Evolutionary conservation across 1,284 basidiomycete genomes (phyloP).

Genomic region (Neonothopanus nambi): DNA sequence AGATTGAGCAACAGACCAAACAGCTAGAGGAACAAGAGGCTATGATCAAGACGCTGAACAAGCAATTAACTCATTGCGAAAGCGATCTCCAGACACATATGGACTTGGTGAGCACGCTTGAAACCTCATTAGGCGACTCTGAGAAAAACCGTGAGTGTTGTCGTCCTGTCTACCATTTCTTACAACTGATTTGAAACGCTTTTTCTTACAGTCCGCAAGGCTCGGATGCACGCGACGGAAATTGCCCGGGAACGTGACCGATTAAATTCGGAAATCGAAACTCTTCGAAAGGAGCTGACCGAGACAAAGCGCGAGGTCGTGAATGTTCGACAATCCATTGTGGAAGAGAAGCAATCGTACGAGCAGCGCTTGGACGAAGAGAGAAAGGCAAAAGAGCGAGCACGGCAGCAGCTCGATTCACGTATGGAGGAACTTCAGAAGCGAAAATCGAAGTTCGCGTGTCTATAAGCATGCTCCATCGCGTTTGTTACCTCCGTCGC

Average conservation of each 20-base stretch:
- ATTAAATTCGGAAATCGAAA: conserved; percentile 61
- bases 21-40: conserved; percentile 81
- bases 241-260: conserved; percentile 81
- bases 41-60: conserved; percentile 91
- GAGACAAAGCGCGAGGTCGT: conserved; percentile 79
- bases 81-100: conserved; percentile 89
- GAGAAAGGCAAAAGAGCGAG: conserved; percentile 78
- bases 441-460: conserved; percentile 85
- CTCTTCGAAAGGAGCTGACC: conserved; percentile 67
- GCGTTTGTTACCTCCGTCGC: conserved; percentile 3
- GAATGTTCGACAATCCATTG: conserved; percentile 73
- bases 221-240: conserved; percentile 87
- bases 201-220: conserved; percentile 71
- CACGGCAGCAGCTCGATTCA: conserved; percentile 78
- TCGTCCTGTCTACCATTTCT: conserved; percentile 12
- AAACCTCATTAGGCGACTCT: conserved; percentile 82
- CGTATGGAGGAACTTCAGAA: conserved; percentile 82
- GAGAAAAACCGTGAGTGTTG: conserved; percentile 81
- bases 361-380: conserved; percentile 82
- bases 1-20: conserved; percentile 74
- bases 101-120: conserved; percentile 83
- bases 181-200: conserved; percentile 17
- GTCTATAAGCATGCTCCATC: conserved; percentile 50
- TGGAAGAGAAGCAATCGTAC: conserved; percentile 82
- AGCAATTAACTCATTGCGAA: conserved; percentile 89